Conservation (phyloP, 78 protist species). For the Tieghemostelium lacteum region DNA sequence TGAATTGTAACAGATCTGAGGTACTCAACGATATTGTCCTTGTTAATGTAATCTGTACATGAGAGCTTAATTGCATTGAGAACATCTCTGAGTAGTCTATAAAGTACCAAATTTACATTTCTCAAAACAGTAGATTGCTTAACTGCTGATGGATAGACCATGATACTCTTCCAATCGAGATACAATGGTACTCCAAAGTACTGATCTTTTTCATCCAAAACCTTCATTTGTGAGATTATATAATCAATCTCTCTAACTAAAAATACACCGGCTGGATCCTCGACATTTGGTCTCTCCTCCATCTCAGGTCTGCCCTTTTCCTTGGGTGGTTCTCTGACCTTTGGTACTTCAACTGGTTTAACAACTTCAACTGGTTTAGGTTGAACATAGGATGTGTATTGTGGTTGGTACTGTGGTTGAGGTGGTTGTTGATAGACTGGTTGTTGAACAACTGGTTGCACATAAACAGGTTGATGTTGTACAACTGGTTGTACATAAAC, state of each 20-base stretch:
- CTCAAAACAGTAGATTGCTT: slow-evolving; percentile 44
- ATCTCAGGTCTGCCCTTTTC: slow-evolving; percentile 64
- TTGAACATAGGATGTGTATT: not conserved
- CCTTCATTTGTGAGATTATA: not conserved
- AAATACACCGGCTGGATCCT: slow-evolving; percentile 14
- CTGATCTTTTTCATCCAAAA: slow-evolving; percentile 50
- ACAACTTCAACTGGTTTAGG: slow-evolving; percentile 20
- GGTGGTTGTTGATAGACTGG: slow-evolving; percentile 10
- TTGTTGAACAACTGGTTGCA: slow-evolving; percentile 21
- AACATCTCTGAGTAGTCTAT: slow-evolving; percentile 44
- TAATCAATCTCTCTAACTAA: slow-evolving; percentile 43
- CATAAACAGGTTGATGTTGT: not conserved
- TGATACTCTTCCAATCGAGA: slow-evolving; percentile 52
- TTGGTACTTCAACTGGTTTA: slow-evolving; percentile 11
- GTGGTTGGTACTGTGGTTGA: slow-evolving; percentile 35
- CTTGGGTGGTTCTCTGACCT: slow-evolving; percentile 35
- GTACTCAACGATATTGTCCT: slow-evolving; percentile 32
- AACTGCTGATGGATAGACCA: slow-evolving; percentile 63
- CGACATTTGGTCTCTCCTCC: slow-evolving; percentile 46
- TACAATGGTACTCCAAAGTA: slow-evolving; percentile 68
- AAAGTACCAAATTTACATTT: slow-evolving; percentile 49
- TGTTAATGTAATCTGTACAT: slow-evolving; percentile 39
- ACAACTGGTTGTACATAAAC: slow-evolving; percentile 4
- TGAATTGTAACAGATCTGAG: slow-evolving; percentile 62
- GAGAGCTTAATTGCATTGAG: slow-evolving; percentile 15